Evolutionary conservation across 208 protist species (phyloP), one percentile per base, ranked within the genome.

Genomic region (Trypanosomatidae sp.): DNA sequence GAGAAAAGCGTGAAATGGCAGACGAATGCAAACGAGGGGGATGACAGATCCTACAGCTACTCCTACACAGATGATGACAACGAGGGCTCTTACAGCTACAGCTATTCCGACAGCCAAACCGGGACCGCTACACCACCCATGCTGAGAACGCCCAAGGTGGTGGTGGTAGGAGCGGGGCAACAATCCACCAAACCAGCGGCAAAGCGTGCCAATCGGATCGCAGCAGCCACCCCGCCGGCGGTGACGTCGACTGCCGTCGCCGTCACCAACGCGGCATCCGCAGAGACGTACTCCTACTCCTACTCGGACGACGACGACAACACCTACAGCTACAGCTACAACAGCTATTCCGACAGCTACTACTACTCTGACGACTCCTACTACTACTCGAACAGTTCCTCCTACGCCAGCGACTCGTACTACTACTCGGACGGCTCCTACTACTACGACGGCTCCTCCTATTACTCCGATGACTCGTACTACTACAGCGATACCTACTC

Each of bases 231-330:
- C 28, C 28, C 53, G n/a, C 28, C 58, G 41, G 25, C 70, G 39
- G 13, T 58, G 41, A 71, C n/a, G 64, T 12, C 12, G 53, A 52
- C 66, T 6, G 56, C 74, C 28, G 56, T 66, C 13, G 50, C 33
- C 2, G 44, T 44, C 15, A 28, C 46, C 10, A 25, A n/a, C 28
- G 47, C 25, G 15, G 41, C 53, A 7, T 62, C 73, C 55, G 69
- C 67, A 1, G 72, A 55, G 52, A 77, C 74, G 62, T 84, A 83
- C 47, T 62, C 68, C 10, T 81, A 84, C 73, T 71, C 60, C 3
- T 74, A 73, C 69, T 78, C 65, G 36, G 41, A 72, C 53, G 71
- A 76, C 30, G 69, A 69, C 52, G 46, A 36, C 46, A 19, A 6
- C 55, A 19, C 39, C 56, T 52, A 47, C n/a, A 56, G 52, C n/a